Conservation (phyloP, 768 basidiomycete genomes). For the Tulasnella sp. region DNA sequence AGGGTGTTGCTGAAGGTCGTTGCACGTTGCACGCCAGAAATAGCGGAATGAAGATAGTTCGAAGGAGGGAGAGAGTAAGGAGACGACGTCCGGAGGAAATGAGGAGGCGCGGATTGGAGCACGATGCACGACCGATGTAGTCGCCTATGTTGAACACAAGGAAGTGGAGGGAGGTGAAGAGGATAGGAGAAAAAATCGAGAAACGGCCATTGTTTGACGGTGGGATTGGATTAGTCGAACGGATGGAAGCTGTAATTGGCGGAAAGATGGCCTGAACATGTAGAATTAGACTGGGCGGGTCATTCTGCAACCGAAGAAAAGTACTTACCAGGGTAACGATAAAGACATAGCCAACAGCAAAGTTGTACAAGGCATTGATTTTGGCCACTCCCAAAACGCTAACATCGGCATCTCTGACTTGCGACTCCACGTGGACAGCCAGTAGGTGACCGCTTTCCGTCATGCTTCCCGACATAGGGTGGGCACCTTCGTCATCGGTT, state of each 20-base stretch:
- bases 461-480: conserved; percentile 32
- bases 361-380: conserved; percentile 58
- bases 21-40: conserved; percentile 86
- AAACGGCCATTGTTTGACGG: conserved; percentile 28
- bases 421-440: conserved; percentile 11
- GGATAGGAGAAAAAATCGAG: conserved; percentile 53
- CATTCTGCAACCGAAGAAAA: conserved; percentile 9
- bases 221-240: conserved; percentile 43
- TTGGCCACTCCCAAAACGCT: conserved; percentile 26
- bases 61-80: conserved; percentile 52
- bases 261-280: conserved; percentile 69
- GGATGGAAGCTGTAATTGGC: conserved; percentile 70
- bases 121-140: conserved; percentile 58
- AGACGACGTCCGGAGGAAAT: conserved; percentile 64
- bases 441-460: conserved; percentile 28
- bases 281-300: not conserved
- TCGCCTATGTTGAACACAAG: conserved; percentile 68
- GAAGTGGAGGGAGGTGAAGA: conserved; percentile 75
- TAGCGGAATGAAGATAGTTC: conserved; percentile 76
- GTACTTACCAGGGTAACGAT: conserved; percentile 64
- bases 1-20: conserved; percentile 30
- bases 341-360: conserved; percentile 70
- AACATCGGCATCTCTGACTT: conserved; percentile 35
- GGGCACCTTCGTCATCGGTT: not conserved
- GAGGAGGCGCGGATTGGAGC: conserved; percentile 54